Conservation (phyloP, 2,329 filamentous ascomycete genomes). For the Nemania serpens region DNA sequence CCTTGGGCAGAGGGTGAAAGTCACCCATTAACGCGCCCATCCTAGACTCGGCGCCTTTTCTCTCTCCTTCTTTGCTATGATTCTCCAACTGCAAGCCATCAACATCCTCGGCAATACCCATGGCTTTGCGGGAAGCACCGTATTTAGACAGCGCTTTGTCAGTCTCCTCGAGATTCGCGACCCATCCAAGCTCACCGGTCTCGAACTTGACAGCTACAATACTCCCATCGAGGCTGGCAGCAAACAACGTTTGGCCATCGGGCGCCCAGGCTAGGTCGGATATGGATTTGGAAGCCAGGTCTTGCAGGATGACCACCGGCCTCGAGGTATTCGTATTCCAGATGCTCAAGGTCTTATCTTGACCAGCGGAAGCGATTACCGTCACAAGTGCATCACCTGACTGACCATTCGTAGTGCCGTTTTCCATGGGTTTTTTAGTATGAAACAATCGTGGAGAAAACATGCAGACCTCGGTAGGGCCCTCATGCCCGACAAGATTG, state of each 20-base stretch:
- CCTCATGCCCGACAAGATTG: constrained; percentile 96
- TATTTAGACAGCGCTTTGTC: constrained; percentile 93
- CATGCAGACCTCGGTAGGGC: constrained; percentile 93
- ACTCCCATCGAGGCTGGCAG: constrained; percentile 86
- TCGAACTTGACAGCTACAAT: constrained; percentile 84
- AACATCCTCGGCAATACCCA: constrained; percentile 90
- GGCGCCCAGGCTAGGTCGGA: constrained; percentile 94
- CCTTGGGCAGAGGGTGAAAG: constrained; percentile 59
- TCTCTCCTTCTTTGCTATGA: constrained; percentile 87
- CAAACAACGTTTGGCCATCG: constrained; percentile 84
- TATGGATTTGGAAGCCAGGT: constrained; percentile 87
- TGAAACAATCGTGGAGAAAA: constrained; percentile 93
- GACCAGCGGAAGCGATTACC: constrained; percentile 94
- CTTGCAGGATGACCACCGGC: constrained; percentile 87
- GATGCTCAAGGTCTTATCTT: constrained; percentile 93
- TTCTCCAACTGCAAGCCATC: constrained; percentile 88
- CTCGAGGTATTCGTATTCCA: constrained; percentile 97
- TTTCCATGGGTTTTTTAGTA: constrained; percentile 66
- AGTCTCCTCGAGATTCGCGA: constrained; percentile 84
- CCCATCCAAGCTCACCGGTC: constrained; percentile 85
- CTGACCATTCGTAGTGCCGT: constrained; percentile 54
- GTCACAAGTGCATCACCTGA: constrained; percentile 67
- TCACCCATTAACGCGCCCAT: constrained; percentile 99
- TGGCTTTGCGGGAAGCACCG: constrained; percentile 82
- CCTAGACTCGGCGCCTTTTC: constrained; percentile 85